These are phyloP conservation scores for Paecilomyces formosus DNA, from an alignment of 2,329 filamentous ascomycete genomes.

Conservation along the genomic window DNA sequence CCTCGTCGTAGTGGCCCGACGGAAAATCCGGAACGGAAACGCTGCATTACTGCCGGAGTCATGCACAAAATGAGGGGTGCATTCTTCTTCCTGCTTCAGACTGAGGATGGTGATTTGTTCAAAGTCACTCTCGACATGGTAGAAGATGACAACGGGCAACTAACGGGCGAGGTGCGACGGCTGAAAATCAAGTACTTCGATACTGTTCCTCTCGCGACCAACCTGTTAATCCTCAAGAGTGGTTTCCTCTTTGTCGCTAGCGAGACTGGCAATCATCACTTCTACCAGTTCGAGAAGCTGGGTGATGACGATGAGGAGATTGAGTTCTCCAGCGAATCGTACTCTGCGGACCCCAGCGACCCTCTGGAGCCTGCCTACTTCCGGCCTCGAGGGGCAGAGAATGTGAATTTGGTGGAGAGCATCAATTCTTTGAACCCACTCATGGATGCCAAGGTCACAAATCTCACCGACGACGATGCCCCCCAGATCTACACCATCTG, in stretches of 20 bases:
- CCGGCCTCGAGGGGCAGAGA: conserved; percentile 68
- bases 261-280: conserved; percentile 86
- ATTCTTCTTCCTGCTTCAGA: conserved; percentile 95
- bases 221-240: conserved; percentile 86
- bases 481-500: conserved; percentile 94
- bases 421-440: conserved; percentile 86
- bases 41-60: conserved; percentile 80
- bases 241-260: conserved; percentile 90
- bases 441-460: conserved; percentile 84
- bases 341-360: conserved; percentile 65
- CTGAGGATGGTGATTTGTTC: conserved; percentile 96
- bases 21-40: conserved; percentile 86
- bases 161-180: conserved; percentile 71
- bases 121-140: conserved; percentile 91
- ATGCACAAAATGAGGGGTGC: conserved; percentile 96
- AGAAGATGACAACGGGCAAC: conserved; percentile 67
- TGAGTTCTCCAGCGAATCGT: conserved; percentile 78
- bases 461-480: conserved; percentile 84
- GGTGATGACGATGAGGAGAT: conserved; percentile 90
- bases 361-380: conserved; percentile 78
- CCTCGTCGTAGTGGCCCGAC: conserved; percentile 79
- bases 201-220: conserved; percentile 81
- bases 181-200: conserved; percentile 98
- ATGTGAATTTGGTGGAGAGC: conserved; percentile 75
- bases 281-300: conserved; percentile 96